Conservation (phyloP, 306 rosid genomes). For the Fragaria ananassa region DNA sequence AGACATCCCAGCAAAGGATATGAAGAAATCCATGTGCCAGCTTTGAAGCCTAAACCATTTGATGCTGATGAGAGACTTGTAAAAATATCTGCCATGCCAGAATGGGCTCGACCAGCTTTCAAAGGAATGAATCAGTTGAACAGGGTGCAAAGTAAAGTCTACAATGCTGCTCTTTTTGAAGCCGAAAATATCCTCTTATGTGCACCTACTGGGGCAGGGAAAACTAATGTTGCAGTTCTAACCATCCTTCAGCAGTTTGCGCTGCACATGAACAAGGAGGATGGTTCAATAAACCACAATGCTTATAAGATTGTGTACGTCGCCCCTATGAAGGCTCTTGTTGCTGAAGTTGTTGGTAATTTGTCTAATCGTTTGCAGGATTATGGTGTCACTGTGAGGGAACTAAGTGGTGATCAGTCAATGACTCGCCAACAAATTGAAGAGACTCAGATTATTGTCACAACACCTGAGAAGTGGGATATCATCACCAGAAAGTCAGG, state of each 20-base stretch:
- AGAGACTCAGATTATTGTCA: slow-evolving; percentile 94
- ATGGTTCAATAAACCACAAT: slow-evolving; percentile 75
- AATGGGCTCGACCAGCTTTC: slow-evolving; percentile 96
- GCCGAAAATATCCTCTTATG: slow-evolving; percentile 79
- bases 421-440: slow-evolving; percentile 89
- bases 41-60: slow-evolving; percentile 70
- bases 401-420: slow-evolving; percentile 93
- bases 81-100: slow-evolving; percentile 80
- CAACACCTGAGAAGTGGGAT: slow-evolving; percentile 99
- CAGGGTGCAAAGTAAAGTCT: slow-evolving; percentile 93
- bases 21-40: slow-evolving; percentile 92
- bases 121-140: slow-evolving; percentile 90
- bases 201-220: slow-evolving; percentile 99
- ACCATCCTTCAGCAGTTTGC: slow-evolving; percentile 92
- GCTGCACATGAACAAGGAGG: slow-evolving; percentile 58
- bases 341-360: slow-evolving; percentile 95
- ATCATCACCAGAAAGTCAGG: slow-evolving; percentile 93
- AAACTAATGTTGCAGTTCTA: slow-evolving; percentile 96
- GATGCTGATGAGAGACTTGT: slow-evolving; percentile 67
- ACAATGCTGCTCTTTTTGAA: slow-evolving; percentile 77
- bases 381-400: slow-evolving; percentile 76
- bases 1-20: slow-evolving; percentile 74
- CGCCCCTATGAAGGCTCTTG: slow-evolving; percentile 99
- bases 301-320: slow-evolving; percentile 90
- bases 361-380: slow-evolving; percentile 88